phyloP scores from a whole-genome alignment of 345 rosid species.

The Nasturtium officinale region DNA sequence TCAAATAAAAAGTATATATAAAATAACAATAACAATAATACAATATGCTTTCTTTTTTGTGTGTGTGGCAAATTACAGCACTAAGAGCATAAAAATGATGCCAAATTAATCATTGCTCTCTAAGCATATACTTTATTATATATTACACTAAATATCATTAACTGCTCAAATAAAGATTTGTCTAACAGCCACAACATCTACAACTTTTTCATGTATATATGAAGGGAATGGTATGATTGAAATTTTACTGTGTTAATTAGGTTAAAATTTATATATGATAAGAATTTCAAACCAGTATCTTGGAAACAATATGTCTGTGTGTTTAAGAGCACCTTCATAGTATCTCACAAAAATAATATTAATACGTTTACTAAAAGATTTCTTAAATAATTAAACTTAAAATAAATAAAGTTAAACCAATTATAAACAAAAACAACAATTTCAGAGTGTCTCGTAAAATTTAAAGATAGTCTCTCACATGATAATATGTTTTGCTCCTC shows the following conservation, averaged over 20 bases:
- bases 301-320: not conserved
- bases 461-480: no score
- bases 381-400: no score
- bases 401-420: no score
- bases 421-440: no score
- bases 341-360: no score
- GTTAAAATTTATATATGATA: not conserved
- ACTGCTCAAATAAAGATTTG: not conserved
- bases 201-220: not conserved
- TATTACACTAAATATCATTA: not conserved
- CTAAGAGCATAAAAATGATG: slow-evolving; percentile 26
- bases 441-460: no score
- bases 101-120: slow-evolving; percentile 32
- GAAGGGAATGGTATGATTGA: not conserved
- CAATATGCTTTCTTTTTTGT: slow-evolving; percentile 21
- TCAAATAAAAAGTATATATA: slow-evolving; percentile 25
- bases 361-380: no score
- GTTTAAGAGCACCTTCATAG: no score
- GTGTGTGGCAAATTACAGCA: slow-evolving; percentile 35
- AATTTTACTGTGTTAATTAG: not conserved
- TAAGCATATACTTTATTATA: not conserved
- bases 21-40: slow-evolving; percentile 8
- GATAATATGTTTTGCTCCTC: no score
- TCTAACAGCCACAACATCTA: slow-evolving; percentile 1
- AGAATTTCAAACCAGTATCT: not conserved